Conservation (phyloP, 495 filamentous ascomycete species). For the Polyplosphaeria fusca region DNA sequence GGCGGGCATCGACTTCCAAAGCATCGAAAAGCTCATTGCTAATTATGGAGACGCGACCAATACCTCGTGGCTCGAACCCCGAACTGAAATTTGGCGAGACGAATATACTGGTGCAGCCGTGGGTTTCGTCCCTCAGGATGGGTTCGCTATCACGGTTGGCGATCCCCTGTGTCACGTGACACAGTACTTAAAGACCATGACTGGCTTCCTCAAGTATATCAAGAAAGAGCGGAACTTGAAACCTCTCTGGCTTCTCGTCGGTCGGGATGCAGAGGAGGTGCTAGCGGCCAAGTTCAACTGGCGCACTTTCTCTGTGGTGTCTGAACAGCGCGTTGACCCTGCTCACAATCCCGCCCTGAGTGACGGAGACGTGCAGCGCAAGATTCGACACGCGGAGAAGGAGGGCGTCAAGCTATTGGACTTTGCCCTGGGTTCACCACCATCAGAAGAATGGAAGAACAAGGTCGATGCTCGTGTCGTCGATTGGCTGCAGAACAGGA, state of each 20-base stretch:
- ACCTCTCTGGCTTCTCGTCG: conserved; percentile 77
- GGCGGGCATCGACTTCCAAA: conserved; percentile 57
- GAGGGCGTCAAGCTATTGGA: conserved; percentile 73
- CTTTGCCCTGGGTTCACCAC: conserved; percentile 56
- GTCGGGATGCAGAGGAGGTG: conserved; percentile 64
- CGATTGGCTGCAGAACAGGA: conserved; percentile 75
- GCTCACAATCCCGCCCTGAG: conserved; percentile 51
- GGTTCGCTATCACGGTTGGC: conserved; percentile 73
- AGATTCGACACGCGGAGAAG: conserved; percentile 72
- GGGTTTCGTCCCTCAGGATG: conserved; percentile 68
- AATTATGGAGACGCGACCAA: conserved; percentile 89
- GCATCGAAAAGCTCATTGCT: conserved; percentile 75
- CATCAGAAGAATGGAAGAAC: conserved; percentile 59
- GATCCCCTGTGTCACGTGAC: conserved; percentile 72
- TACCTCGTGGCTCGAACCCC: conserved; percentile 80
- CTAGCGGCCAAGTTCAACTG: conserved; percentile 73
- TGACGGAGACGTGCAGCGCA: conserved; percentile 61
- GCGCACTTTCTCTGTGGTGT: conserved; percentile 78
- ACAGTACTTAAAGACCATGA: conserved; percentile 68
- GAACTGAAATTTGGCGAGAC: conserved; percentile 80
- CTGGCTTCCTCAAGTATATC: conserved; percentile 67
- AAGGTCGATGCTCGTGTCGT: conserved; percentile 67
- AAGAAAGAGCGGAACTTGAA: conserved; percentile 67
- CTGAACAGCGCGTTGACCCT: conserved; percentile 75
- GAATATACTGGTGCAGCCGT: conserved; percentile 71